These are phyloP conservation scores for Lecanicillium sp. DNA, from an alignment of 2,329 filamentous ascomycete species.

Conservation along the genomic window DNA sequence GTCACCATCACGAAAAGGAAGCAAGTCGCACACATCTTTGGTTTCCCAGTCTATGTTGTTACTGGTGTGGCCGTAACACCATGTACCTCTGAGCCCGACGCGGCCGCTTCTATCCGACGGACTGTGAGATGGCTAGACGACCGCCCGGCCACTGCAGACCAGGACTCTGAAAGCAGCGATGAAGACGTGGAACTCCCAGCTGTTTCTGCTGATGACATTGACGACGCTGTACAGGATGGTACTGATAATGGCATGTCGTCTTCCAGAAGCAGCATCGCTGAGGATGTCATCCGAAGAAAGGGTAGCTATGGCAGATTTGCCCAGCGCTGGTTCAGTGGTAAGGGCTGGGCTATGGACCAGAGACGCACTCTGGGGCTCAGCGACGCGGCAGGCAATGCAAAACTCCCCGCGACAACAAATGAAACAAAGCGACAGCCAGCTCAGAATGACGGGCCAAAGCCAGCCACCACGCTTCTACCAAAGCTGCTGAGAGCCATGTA, in stretches of 20 bases:
- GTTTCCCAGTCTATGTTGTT: slow-evolving; percentile 76
- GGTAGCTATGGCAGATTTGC: slow-evolving; percentile 87
- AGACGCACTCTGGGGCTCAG: slow-evolving; percentile 65
- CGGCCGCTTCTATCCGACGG: slow-evolving; percentile 62
- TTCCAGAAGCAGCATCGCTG: slow-evolving; percentile 61
- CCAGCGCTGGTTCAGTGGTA: slow-evolving; percentile 82
- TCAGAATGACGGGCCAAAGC: slow-evolving; percentile 26
- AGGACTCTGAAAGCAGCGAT: slow-evolving; percentile 42
- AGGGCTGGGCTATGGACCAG: slow-evolving; percentile 70
- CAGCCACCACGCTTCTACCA: slow-evolving; percentile 56
- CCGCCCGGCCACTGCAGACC: slow-evolving; percentile 30
- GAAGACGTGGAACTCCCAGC: slow-evolving; percentile 36
- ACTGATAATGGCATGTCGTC: slow-evolving; percentile 28
- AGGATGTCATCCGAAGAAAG: slow-evolving; percentile 79
- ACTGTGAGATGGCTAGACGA: slow-evolving; percentile 43
- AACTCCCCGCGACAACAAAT: slow-evolving; percentile 16
- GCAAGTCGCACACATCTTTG: slow-evolving; percentile 81
- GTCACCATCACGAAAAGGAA: slow-evolving; percentile 80
- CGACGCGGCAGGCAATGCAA: slow-evolving; percentile 24
- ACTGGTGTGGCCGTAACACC: slow-evolving; percentile 90
- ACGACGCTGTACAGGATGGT: slow-evolving; percentile 32
- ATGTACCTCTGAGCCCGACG: slow-evolving; percentile 68
- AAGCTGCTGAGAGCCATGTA: slow-evolving; percentile 80
- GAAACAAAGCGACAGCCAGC: slow-evolving; percentile 33
- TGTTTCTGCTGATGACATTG: slow-evolving; percentile 37